Conservation (phyloP, 2,329 filamentous ascomycete genomes). For the Penicillium hordei region DNA sequence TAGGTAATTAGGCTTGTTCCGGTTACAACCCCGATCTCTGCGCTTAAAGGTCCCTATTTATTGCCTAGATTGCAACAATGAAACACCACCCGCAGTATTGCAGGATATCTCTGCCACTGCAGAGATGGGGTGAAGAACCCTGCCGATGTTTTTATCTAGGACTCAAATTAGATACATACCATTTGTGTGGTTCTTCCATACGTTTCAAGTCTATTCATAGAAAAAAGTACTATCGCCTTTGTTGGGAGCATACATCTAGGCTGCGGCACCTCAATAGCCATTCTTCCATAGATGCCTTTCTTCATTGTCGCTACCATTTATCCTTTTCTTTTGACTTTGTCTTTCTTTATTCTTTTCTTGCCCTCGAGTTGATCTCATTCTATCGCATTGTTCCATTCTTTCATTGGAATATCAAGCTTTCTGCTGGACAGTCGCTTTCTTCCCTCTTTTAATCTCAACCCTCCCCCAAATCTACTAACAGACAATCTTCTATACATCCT, state of each 20-base stretch:
- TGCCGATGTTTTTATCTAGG: background rate
- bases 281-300: slow-evolving; percentile 7
- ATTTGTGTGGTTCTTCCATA: background rate
- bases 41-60: slow-evolving; percentile 11
- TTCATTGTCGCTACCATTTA: background rate
- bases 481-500: slow-evolving; percentile 7
- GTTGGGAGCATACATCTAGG: background rate
- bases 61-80: slow-evolving; percentile 5
- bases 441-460: slow-evolving; percentile 15
- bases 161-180: background rate
- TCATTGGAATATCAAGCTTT: slow-evolving; percentile 25
- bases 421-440: slow-evolving; percentile 31
- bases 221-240: background rate
- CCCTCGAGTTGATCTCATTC: slow-evolving; percentile 27
- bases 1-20: slow-evolving; percentile 2
- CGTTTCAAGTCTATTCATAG: slow-evolving; percentile 17
- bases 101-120: background rate
- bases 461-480: slow-evolving; percentile 4
- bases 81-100: slow-evolving; percentile 14
- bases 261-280: background rate
- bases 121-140: background rate
- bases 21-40: slow-evolving; percentile 8
- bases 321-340: slow-evolving; percentile 15
- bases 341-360: slow-evolving; percentile 12
- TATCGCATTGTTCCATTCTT: slow-evolving; percentile 25